Base-by-base conservation (phyloP, 805 yeast species). In the Zygotorulaspora sp. region DNA sequence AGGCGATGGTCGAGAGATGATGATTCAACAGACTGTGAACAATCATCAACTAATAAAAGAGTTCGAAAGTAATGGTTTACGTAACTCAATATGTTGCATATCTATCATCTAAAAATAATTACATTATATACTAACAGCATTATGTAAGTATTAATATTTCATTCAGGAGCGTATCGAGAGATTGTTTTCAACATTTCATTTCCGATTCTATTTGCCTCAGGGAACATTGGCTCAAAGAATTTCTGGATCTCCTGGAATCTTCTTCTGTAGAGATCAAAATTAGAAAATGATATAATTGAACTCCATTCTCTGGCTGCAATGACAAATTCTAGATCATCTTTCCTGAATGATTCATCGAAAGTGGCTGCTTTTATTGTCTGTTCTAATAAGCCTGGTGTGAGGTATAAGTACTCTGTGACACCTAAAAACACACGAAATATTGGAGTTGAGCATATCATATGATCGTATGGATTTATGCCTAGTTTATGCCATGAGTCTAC, bases 361-460 rank as follows among this genome's bases (percentile, higher is more conserved):
- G 83, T 65, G 0, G 95, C 83, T 43, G 83, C 90, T 11, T 74
- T 74, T 8, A 90, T 71, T 40, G 92, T 82, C 42, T 78, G 78
- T 30, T 88, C 96, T n/a, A 92, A 64, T 24, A 90, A 62, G 1
- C 81, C 83, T 0, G 92, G 90, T 0, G 88, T 77, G 53, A 95
- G 78, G 59, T 90, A 92, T 21, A 92, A 65, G 59, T 87, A 90
- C 58, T 92, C 97, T 0, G 95, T 77, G 16, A 92, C 97, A 30
- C 97, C 97, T 27, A 92, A 70, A 63, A 92, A 87, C 27, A 92
- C 87, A 57, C 97, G 74, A 58, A 90, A 92, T 20, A 83, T 58
- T 9, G 98, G 98, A 0, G 98, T 92, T 1, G 96, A 85, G 57
- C 97, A 90, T 42, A 90, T 89, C 65, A 90, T 89, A 62, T 92